Base-by-base conservation (phyloP, 768 basidiomycete species). In the Terana coerulea region DNA sequence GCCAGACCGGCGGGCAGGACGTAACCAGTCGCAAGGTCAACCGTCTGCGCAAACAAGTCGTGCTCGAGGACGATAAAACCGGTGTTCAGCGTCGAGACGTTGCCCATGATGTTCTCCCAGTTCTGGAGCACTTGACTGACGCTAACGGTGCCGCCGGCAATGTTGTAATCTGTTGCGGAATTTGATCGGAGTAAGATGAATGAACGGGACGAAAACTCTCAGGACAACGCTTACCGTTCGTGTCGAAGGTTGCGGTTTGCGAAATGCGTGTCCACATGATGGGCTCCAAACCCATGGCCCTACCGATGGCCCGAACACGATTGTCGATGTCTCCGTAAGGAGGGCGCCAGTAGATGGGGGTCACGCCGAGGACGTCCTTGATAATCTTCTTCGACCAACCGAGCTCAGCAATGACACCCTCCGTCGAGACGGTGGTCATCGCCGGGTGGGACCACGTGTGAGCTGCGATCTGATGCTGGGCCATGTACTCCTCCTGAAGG, bases 21-120 rank as follows among this genome's bases (percentile, higher is more conserved):
- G 71, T 93, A 93, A 31, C 88, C 90, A 33, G 86, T 86, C 3
- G 91, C 91, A 19, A 94, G 76, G 54, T 93, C 87, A 37, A 93
- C 91, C 1, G 83, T 76, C 65, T 92, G 85, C 67, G 85, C 81
- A 75, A 90, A 93, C 29, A 92, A 75, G 67, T 93, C 91, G 64
- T 90, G 87, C 66, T 90, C 88, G 30, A 95, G 77, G 44, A 91
- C 87, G 60, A 95, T 91, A 75, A 95, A 95, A 10, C 93, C 93
- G n/a, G 67, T 79, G 60, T 75, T 55, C 50, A 88, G 70, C 22
- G 66, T 61, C 2, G 80, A 69, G 7, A 77, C 84, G 59, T 84
- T 85, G 41, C 68, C 68, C 41, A 92, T 70, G 69, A 94, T 91
- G 55, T 71, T 69, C 58, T 89, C 73, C 80, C 91, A 92, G 68